Evolutionary conservation across 1,284 basidiomycete species (phyloP).

Genomic region (Ceratobasidium sp.): DNA sequence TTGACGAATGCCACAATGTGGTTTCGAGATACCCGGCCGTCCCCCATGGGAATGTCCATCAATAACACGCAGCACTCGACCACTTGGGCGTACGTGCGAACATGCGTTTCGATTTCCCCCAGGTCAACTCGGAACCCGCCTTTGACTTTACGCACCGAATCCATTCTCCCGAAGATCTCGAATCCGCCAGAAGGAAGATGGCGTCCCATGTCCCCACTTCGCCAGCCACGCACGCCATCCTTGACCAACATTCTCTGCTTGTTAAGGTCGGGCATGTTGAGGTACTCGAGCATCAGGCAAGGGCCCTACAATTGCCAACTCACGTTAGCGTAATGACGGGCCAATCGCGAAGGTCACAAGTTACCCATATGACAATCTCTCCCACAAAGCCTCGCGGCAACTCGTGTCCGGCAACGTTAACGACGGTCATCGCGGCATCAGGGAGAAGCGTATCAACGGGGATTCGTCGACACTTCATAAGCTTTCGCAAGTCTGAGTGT

Average conservation of each 20-base stretch:
- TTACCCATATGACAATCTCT: conserved; percentile 27
- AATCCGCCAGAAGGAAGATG: conserved; percentile 8
- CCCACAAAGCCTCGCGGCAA: conserved; percentile 14
- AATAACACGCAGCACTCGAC: conserved; percentile 7
- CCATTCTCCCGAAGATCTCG: conserved; percentile 14
- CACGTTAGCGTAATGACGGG: background rate
- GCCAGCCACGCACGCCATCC: conserved; percentile 24
- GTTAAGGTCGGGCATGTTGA: conserved; percentile 5
- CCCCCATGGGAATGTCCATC: background rate
- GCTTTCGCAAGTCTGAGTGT: background rate
- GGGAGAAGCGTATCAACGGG: background rate
- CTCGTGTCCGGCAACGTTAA: background rate
- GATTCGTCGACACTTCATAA: background rate
- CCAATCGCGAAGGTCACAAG: background rate
- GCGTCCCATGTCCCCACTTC: conserved; percentile 8
- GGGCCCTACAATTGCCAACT: background rate
- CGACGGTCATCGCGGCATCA: conserved; percentile 8
- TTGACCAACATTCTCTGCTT: background rate
- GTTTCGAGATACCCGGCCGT: background rate
- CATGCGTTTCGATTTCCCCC: conserved; percentile 9
- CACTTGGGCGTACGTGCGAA: background rate
- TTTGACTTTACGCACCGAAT: conserved; percentile 12
- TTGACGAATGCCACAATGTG: conserved; percentile 20
- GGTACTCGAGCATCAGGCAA: conserved; percentile 10
- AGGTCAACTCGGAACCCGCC: conserved; percentile 27